Percentiles rank a stretch among this genome's conserved stretches.
Evolutionary conservation across 495 filamentous ascomycete genomes (phyloP).

Genomic region (Usnea hakonensis): DNA sequence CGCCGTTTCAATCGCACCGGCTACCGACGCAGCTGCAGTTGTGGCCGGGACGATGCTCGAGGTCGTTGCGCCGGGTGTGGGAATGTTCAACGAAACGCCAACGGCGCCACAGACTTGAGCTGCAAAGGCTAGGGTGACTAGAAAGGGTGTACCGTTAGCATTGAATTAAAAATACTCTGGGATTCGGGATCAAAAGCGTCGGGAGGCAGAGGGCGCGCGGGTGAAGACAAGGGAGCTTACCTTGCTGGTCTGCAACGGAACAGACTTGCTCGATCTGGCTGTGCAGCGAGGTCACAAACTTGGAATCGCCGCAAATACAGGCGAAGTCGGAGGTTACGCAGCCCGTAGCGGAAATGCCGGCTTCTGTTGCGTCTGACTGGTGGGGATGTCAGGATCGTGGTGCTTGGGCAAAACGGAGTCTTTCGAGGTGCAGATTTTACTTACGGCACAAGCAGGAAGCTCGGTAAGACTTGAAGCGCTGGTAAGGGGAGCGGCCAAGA

Average conservation of each 20-base stretch:
- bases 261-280: slow-evolving; percentile 11
- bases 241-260: slow-evolving; percentile 14
- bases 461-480: neutral
- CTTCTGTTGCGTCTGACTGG: slow-evolving; percentile 10
- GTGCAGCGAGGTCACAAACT: slow-evolving; percentile 20
- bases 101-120: slow-evolving; percentile 12
- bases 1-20: neutral
- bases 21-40: neutral
- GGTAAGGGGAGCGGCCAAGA: slow-evolving; percentile 7
- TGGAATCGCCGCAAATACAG: slow-evolving; percentile 29
- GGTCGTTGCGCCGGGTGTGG: neutral
- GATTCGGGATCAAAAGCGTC: neutral
- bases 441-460: slow-evolving; percentile 20
- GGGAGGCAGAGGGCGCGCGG: neutral
- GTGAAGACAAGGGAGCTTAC: neutral
- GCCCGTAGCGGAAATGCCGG: slow-evolving; percentile 10
- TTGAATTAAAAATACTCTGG: neutral
- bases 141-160: neutral
- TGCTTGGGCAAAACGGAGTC: neutral
- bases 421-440: neutral
- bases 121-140: slow-evolving; percentile 17
- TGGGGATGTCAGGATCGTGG: neutral
- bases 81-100: slow-evolving; percentile 10
- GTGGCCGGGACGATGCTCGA: neutral
- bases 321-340: slow-evolving; percentile 17